Percentiles rank a stretch among this genome's conserved stretches.
phyloP scores from a whole-genome alignment of 106 monocot genomes.

The Dioscorea alata region DNA sequence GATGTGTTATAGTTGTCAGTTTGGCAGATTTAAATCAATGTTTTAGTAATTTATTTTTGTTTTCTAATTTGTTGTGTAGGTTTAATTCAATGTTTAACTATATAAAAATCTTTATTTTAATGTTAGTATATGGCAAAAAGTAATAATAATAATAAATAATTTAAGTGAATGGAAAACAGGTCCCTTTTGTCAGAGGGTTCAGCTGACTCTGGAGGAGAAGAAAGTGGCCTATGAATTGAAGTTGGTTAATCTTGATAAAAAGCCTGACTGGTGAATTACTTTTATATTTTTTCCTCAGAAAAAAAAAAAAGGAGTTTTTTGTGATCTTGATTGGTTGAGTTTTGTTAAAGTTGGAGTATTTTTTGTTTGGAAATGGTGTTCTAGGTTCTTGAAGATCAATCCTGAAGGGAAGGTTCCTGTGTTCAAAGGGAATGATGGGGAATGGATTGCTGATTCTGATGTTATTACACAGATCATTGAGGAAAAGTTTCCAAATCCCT shows the following conservation, averaged over 20 bases:
- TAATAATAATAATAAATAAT: no score
- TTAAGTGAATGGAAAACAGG: slow-evolving; percentile 23
- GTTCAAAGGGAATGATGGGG: slow-evolving; percentile 30
- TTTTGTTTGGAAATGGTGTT: neutral
- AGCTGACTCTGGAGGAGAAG: slow-evolving; percentile 91
- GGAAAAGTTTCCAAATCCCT: slow-evolving; percentile 60
- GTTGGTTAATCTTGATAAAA: slow-evolving; percentile 57
- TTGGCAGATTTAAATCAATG: no score
- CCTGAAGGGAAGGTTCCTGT: slow-evolving; percentile 40
- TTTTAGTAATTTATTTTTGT: no score
- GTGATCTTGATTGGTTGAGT: neutral
- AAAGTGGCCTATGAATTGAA: slow-evolving; percentile 63
- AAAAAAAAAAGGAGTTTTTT: no score
- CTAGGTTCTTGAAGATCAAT: slow-evolving; percentile 35
- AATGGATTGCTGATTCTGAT: slow-evolving; percentile 61
- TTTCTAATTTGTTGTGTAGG: no score
- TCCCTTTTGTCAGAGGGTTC: slow-evolving; percentile 73
- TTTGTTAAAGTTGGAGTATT: neutral
- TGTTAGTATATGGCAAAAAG: no score
- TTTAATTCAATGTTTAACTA: no score
- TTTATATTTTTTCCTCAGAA: no score
- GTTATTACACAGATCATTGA: slow-evolving; percentile 59
- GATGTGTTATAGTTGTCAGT: no score
- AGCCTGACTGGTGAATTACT: slow-evolving; percentile 49
- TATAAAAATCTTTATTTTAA: no score